Conservation (phyloP, 306 rosid species). For the Citrullus amarus region DNA sequence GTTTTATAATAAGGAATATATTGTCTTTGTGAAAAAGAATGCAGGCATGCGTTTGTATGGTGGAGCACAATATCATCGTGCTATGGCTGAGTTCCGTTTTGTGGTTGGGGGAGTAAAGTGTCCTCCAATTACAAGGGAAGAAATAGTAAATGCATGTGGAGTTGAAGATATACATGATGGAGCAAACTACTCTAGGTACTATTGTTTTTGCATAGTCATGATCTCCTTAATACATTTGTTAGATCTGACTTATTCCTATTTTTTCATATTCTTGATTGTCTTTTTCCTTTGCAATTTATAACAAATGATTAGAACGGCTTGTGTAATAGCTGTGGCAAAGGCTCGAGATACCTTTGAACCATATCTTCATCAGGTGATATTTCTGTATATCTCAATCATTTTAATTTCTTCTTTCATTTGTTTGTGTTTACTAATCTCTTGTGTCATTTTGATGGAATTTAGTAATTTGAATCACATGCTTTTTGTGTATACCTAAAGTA, state of each 20-base stretch:
- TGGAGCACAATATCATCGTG: slow-evolving; percentile 98
- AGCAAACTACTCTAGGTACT: slow-evolving; percentile 90
- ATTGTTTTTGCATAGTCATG: not conserved
- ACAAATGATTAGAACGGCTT: slow-evolving; percentile 67
- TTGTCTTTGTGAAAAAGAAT: slow-evolving; percentile 39
- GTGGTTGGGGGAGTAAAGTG: slow-evolving; percentile 95
- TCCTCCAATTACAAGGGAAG: slow-evolving; percentile 94
- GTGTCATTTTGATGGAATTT: not conserved
- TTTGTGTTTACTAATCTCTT: not conserved
- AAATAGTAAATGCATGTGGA: slow-evolving; percentile 95
- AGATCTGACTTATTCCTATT: not conserved
- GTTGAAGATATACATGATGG: slow-evolving; percentile 98
- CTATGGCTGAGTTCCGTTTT: slow-evolving; percentile 99
- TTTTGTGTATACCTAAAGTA: not conserved
- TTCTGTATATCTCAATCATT: not conserved
- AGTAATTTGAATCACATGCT: not conserved
- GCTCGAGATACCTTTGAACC: slow-evolving; percentile 97
- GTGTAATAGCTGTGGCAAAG: slow-evolving; percentile 96
- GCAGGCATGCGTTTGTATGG: slow-evolving; percentile 99
- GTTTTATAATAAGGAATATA: not conserved
- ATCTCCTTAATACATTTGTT: not conserved
- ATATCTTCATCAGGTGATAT: slow-evolving; percentile 78
- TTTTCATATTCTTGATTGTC: not conserved
- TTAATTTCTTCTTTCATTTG: not conserved
- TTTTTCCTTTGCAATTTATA: not conserved